Base-by-base conservation (phyloP, 1,284 basidiomycete species). In the Sporisorium graminicola region DNA sequence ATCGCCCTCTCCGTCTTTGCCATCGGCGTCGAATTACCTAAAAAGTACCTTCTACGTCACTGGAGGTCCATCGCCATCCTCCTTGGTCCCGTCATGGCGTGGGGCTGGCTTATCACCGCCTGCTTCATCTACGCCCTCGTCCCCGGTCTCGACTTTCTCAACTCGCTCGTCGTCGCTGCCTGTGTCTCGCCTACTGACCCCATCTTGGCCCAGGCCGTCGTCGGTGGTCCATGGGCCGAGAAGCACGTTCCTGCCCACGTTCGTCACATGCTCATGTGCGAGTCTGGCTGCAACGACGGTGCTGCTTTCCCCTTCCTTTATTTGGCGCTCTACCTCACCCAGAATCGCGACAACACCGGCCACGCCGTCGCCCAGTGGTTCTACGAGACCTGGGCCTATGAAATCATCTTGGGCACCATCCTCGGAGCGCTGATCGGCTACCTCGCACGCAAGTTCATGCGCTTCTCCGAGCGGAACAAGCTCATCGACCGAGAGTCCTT, bases 1-100 rank as follows among this genome's bases (percentile, higher is more conserved):
- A 91, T 99, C 53, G 96, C 96, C 7, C 93, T 99, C 64, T 95
- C 95, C 43, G 96, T 99, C 5, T 99, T 99, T 86, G 95, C 96
- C 12, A 94, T 99, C 69, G 97, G 97, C 3, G 97, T 99, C 43
- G 87, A 86, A 52, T 60, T 85, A 62, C 80, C 80, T 46, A 81
- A 82, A 61, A 84, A 84, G 37, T 98, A 98, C 86, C 92, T 98
- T 89, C 88, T 89, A 49, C 89, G 90, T 24, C 96, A 99, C 83
- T 98, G 95, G 95, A 91, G 90, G 78, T 93, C 93, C 66, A 86
- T 99, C 3, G 89, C 92, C 69, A 93, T 95, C 86, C 89, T 99
- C 1, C 89, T 99, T 20, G 91, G 90, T 13, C 95, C 95, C 5
- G 91, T 94, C 70, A 97, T 97, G 94, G 89, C 92, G 16, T 89